Base-by-base conservation (phyloP, 495 filamentous ascomycete genomes). In the Aspergillus hancockii region DNA sequence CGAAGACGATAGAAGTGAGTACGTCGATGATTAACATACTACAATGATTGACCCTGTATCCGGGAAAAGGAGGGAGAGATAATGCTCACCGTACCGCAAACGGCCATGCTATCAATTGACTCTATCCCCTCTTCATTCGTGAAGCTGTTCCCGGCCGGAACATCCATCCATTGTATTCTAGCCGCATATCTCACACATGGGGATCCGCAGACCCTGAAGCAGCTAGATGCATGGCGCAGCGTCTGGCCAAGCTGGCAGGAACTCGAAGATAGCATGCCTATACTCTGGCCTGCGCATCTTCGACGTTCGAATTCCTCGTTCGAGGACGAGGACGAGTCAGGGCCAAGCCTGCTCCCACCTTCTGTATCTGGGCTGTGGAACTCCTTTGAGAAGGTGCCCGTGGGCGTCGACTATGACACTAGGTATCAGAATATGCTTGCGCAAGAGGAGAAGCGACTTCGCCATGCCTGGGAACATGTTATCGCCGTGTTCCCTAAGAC, bases 101-200 rank as follows among this genome's bases (percentile, higher is more conserved):
- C 78, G n/a, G 75, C 80, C 25, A 80, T 93, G 47, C 70, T 90
- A 19, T 87, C 82, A 30, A 67, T 82, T 52, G 75, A 86, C 57
- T 83, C 79, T 13, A 77, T 89, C 23, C 85, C 85, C 0, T n/a
- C 34, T 22, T 60, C 58, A 40, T 69, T 73, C 41, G 47, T 68
- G 4, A 73, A 77, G 16, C 36, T 67, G 22, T 75, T 81, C 50
- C 67, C 81, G 6, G 63, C 73, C n/a, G 73, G 71, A 54, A 80
- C 84, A 54, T 81, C 80, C 5, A 78, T 87, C 38, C 88, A 92
- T 58, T 86, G 83, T 3, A 74, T 88, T 18, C 75, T 90, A 5
- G 86, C 90, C 8, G 80, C 84, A 0, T 85, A 83, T 60, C 74
- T 93, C 7, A 77, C 84, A 21, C 75, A 86, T 25, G 67, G 65